A percentile compares a stretch with the other conserved stretches of the same genome.
Evolutionary conservation across 495 filamentous ascomycete genomes (phyloP).

Genomic region (Neurospora sp.): DNA sequence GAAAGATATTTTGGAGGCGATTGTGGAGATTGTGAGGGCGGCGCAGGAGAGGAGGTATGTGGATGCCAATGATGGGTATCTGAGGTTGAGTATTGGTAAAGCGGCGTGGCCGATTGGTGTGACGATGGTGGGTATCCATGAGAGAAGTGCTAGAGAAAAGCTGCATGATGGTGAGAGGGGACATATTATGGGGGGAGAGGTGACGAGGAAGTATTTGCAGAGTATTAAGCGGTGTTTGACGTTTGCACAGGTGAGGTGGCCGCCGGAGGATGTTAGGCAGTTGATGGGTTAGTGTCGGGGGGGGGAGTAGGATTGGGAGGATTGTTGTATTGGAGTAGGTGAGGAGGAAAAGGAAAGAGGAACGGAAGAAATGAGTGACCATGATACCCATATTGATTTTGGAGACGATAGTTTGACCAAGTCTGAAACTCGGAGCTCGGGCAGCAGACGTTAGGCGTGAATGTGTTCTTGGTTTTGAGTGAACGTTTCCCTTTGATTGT

Average conservation of each 20-base stretch:
- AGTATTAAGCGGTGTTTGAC: conserved; percentile 96
- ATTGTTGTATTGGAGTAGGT: neutral
- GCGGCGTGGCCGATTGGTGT: conserved; percentile 99
- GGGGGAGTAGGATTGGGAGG: neutral
- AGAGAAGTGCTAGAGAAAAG: conserved; percentile 89
- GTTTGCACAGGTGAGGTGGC: conserved; percentile 95
- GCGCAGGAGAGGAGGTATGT: conserved; percentile 88
- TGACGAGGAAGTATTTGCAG: conserved; percentile 89
- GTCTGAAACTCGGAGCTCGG: neutral
- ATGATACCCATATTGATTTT: conserved; percentile 7
- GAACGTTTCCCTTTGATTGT: neutral
- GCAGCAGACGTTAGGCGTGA: neutral
- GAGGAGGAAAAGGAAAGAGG: neutral
- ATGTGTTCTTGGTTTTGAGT: neutral
- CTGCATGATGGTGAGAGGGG: conserved; percentile 84
- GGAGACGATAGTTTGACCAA: neutral
- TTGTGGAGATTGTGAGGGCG: conserved; percentile 88
- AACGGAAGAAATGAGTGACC: neutral
- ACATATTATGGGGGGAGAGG: conserved; percentile 95
- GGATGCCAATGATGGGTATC: conserved; percentile 90
- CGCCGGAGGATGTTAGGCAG: conserved; percentile 83
- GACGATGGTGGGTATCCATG: conserved; percentile 99
- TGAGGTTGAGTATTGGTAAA: conserved; percentile 91
- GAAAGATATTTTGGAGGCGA: conserved; percentile 65
- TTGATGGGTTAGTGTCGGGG: conserved; percentile 68